These are phyloP conservation scores for Syzygium malaccense DNA, from an alignment of 441 rosid species.

Conservation along the genomic window DNA sequence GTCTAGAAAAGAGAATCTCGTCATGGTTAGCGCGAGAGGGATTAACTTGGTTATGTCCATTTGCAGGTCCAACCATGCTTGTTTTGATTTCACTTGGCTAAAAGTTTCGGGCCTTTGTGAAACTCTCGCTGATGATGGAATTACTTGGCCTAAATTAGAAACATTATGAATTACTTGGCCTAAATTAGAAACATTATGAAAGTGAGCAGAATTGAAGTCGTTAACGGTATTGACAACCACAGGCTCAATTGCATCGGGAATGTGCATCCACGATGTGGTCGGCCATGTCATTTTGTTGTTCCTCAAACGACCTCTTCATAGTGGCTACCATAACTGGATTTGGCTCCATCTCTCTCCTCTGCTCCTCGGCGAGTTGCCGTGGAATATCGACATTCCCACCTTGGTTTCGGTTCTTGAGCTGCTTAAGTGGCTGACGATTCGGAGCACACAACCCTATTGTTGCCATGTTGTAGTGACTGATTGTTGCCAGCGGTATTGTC, in stretches of 20 bases:
- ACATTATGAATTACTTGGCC: neutral
- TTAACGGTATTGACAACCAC: neutral
- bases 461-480: neutral
- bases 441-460: neutral
- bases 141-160: neutral
- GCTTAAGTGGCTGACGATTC: neutral
- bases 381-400: neutral
- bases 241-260: neutral
- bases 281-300: neutral
- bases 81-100: neutral
- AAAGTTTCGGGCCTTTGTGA: neutral
- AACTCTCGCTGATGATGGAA: neutral
- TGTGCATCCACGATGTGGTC: neutral
- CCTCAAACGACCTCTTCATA: neutral
- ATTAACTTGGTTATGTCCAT: neutral
- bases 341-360: neutral
- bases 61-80: neutral
- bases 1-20: neutral
- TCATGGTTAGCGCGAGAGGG: accelerated
- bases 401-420: neutral
- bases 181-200: neutral
- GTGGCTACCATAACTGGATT: neutral
- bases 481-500: neutral
- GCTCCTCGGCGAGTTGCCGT: neutral
- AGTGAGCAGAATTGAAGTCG: neutral